Percentiles rank a stretch among this genome's conserved stretches.
Conservation (phyloP, 208 protist genomes). For the Crithidia bombi region DNA sequence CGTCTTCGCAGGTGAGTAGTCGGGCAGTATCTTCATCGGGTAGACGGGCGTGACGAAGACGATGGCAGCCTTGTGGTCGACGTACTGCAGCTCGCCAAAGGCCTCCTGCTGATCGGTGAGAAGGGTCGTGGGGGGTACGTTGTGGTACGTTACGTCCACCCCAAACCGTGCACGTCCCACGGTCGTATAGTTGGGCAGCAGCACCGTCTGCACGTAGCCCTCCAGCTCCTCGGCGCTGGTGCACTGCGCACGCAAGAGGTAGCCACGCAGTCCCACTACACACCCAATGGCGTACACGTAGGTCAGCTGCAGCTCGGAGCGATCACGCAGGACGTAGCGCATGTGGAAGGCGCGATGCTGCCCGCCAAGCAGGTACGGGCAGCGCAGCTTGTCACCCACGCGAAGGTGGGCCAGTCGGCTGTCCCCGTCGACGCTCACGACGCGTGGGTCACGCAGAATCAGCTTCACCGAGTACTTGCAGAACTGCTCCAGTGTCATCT, state of each 20-base stretch:
- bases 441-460: slow-evolving; percentile 63
- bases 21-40: slow-evolving; percentile 79
- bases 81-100: slow-evolving; percentile 83
- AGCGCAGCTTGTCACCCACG: slow-evolving; percentile 74
- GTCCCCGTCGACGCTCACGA: slow-evolving; percentile 80
- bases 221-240: slow-evolving; percentile 72
- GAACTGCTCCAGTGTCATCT: slow-evolving; percentile 65
- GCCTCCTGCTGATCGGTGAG: slow-evolving; percentile 78
- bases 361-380: slow-evolving; percentile 56
- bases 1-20: slow-evolving; percentile 88
- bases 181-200: slow-evolving; percentile 72
- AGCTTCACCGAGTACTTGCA: slow-evolving; percentile 80
- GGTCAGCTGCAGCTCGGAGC: slow-evolving; percentile 64
- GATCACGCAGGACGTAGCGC: slow-evolving; percentile 52
- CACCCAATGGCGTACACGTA: slow-evolving; percentile 75
- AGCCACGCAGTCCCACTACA: slow-evolving; percentile 73
- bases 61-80: slow-evolving; percentile 80
- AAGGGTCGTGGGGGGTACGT: slow-evolving; percentile 44
- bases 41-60: slow-evolving; percentile 82
- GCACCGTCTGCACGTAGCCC: slow-evolving; percentile 65
- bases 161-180: slow-evolving; percentile 60
- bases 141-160: slow-evolving; percentile 73
- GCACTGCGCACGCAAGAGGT: slow-evolving; percentile 75
- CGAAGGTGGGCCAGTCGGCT: slow-evolving; percentile 52
- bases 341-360: slow-evolving; percentile 73